phyloP scores from a whole-genome alignment of 73 alveolate species.

The Tetrahymena thermophila region DNA sequence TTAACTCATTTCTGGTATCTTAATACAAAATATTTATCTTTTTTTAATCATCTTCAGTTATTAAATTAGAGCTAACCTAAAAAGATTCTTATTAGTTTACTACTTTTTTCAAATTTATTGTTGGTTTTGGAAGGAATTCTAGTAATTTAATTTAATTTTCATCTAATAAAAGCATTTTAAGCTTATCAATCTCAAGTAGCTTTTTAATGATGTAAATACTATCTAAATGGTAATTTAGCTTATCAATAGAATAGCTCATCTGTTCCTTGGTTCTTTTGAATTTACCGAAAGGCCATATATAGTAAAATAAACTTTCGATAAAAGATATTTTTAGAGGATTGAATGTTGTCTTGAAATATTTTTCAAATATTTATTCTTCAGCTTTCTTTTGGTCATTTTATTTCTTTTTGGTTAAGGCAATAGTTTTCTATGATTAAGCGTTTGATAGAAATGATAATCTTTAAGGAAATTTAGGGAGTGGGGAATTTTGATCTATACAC shows the following conservation, averaged over 20 bases:
- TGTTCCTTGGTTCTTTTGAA: not conserved
- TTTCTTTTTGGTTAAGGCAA: not conserved
- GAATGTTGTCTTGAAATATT: not conserved
- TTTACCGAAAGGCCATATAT: not conserved
- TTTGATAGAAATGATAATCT: not conserved
- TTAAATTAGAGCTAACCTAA: not conserved
- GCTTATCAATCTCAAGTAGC: constrained; percentile 11
- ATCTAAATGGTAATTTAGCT: not conserved
- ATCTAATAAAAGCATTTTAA: not conserved
- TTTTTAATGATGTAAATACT: constrained; percentile 6
- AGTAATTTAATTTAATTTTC: constrained; percentile 2
- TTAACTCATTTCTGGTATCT: not conserved
- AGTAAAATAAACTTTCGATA: not conserved
- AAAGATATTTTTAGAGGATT: not conserved
- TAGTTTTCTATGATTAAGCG: not conserved
- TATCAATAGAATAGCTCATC: not conserved
- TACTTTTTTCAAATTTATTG: not conserved
- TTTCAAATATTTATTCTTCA: not conserved
- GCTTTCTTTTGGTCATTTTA: not conserved
- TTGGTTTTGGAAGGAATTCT: constrained; percentile 8
- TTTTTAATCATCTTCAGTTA: not conserved
- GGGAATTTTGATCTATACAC: not conserved
- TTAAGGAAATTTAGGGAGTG: not conserved
- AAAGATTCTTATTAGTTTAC: not conserved
- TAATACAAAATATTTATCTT: not conserved